Conservation (phyloP, 257 asterid species). For the Przewalskia tangutica region DNA sequence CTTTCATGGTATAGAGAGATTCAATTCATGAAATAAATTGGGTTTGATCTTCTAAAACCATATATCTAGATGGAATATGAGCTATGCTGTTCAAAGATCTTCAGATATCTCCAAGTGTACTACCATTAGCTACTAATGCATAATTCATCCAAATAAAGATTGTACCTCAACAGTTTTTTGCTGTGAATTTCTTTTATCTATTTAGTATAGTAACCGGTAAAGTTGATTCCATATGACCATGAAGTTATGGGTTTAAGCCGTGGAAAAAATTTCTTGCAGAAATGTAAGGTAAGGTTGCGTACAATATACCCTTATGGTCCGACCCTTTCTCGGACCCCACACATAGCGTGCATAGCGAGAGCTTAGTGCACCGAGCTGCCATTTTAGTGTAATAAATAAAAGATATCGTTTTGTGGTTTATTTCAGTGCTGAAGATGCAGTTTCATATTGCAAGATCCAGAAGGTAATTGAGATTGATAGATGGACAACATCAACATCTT, state of each 20-base stretch:
- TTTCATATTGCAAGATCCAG: neutral
- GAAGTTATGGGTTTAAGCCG: too few species aligned
- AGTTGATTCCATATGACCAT: too few species aligned
- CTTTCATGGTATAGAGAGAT: neutral
- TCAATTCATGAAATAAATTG: neutral
- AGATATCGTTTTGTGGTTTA: neutral
- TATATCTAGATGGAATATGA: neutral
- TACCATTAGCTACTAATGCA: neutral
- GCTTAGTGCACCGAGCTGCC: too few species aligned
- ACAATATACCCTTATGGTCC: too few species aligned
- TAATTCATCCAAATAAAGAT: neutral
- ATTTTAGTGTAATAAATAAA: neutral
- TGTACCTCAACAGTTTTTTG: neutral
- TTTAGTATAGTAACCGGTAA: too few species aligned
- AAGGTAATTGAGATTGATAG: constrained; percentile 1
- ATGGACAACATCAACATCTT: neutral
- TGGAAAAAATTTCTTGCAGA: too few species aligned
- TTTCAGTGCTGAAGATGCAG: neutral
- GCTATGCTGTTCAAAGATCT: neutral
- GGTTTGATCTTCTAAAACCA: neutral
- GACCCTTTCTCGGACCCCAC: too few species aligned
- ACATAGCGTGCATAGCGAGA: too few species aligned
- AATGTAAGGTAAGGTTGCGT: too few species aligned
- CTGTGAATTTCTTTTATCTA: neutral
- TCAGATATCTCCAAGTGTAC: neutral